Conservation (phyloP, 352 stramenopile genomes). For the Pythium utonaiense region DNA sequence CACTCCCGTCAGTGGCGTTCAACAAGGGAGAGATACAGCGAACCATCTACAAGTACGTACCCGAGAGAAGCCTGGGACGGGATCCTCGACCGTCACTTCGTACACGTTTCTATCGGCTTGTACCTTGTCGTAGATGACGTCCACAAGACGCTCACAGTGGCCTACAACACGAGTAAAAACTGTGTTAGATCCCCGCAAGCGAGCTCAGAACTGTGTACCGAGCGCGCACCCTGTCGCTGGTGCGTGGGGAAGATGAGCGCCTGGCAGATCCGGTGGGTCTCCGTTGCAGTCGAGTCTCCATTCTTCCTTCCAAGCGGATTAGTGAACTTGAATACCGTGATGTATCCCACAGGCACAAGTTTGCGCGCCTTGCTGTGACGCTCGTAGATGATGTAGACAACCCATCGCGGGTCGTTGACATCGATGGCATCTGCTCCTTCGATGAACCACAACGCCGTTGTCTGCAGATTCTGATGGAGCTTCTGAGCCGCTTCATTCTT, state of each 20-base stretch:
- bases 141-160: constrained; percentile 71
- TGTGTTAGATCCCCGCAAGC: not conserved
- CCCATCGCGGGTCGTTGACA: constrained; percentile 68
- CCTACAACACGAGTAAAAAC: constrained; percentile 20
- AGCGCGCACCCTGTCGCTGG: constrained; percentile 62
- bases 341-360: constrained; percentile 55
- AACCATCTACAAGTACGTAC: too few species aligned
- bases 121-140: constrained; percentile 56
- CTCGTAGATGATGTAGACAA: constrained; percentile 79
- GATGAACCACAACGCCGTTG: constrained; percentile 78
- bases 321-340: constrained; percentile 83
- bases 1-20: too few species aligned
- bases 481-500: constrained; percentile 51
- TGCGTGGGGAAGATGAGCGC: constrained; percentile 73
- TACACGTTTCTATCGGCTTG: constrained; percentile 55
- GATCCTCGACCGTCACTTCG: constrained; percentile 84
- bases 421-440: constrained; percentile 81
- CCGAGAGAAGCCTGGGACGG: constrained; percentile 67
- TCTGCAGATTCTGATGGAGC: constrained; percentile 67
- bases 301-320: constrained; percentile 67
- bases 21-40: too few species aligned
- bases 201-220: not conserved
- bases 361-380: constrained; percentile 14
- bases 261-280: constrained; percentile 83
- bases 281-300: constrained; percentile 31